A percentile compares a stretch with the other conserved stretches of the same genome.
phyloP scores from a whole-genome alignment of 306 rosid genomes.

The Cucumis hystrix region DNA sequence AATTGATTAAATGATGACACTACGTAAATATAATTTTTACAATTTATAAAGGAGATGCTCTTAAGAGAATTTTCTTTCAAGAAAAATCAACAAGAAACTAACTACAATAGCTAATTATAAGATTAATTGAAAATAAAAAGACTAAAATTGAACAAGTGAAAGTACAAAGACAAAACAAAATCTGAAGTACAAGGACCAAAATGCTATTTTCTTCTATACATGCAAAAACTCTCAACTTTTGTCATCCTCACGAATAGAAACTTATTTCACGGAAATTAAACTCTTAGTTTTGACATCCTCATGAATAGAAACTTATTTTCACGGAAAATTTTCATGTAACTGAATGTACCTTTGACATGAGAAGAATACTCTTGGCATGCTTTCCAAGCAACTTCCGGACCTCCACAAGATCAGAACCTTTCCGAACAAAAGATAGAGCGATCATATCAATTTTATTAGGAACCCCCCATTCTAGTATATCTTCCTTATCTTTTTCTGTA shows the following conservation, averaged over 20 bases:
- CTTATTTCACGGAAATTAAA: neutral
- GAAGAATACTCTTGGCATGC: conserved; percentile 77
- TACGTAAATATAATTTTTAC: no score
- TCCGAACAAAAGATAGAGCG: conserved; percentile 90
- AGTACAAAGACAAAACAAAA: no score
- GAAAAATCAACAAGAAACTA: no score
- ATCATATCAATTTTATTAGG: conserved; percentile 91
- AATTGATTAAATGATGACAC: no score
- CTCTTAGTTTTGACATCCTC: neutral
- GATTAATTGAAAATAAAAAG: no score
- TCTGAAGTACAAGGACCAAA: no score
- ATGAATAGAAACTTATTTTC: neutral
- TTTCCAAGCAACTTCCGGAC: conserved; percentile 73
- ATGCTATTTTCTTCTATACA: neutral
- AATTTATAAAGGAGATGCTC: no score
- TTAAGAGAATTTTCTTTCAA: no score
- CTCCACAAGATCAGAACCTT: conserved; percentile 84
- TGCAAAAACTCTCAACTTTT: neutral
- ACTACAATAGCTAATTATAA: no score
- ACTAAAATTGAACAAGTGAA: no score
- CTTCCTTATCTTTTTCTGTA: conserved; percentile 89
- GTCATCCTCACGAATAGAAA: neutral
- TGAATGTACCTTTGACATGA: conserved; percentile 77
- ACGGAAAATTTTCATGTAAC: neutral
- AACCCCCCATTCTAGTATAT: conserved; percentile 73